These are phyloP conservation scores for Rhododendron williamsianum DNA, from an alignment of 148 eudicot species.

Conservation along the genomic window DNA sequence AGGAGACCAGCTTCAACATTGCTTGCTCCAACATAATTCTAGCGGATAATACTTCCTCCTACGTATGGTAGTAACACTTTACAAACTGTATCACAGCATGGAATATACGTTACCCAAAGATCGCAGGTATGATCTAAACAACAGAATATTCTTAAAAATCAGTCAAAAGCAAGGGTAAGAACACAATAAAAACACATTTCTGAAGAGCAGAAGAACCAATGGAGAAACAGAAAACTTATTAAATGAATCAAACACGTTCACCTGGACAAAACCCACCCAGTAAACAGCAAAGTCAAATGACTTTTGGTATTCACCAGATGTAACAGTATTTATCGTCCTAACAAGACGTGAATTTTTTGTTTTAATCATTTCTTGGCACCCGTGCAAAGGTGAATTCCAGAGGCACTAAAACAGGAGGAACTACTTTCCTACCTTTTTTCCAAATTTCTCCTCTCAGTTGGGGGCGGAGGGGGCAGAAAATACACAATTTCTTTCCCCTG, in stretches of 20 bases:
- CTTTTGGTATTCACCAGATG: not conserved
- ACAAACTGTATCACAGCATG: slow-evolving; percentile 44
- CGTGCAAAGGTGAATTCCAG: not conserved
- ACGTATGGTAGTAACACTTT: slow-evolving; percentile 68
- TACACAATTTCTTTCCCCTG: not conserved
- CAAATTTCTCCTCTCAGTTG: not conserved
- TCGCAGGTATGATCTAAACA: not conserved
- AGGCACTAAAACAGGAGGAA: not conserved
- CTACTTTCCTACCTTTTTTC: not conserved
- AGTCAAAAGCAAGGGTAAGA: not conserved
- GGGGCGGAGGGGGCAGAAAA: not conserved
- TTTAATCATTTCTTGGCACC: not conserved
- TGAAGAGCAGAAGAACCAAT: not conserved
- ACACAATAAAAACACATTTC: not conserved
- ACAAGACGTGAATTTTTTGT: not conserved
- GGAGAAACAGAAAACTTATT: not conserved
- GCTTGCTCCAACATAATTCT: slow-evolving; percentile 77
- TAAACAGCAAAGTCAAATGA: not conserved
- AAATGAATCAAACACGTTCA: not conserved
- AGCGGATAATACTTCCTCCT: slow-evolving; percentile 80
- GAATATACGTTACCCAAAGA: slow-evolving; percentile 61
- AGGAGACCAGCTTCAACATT: slow-evolving; percentile 63
- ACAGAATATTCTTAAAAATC: not conserved
- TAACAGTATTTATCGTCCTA: not conserved
- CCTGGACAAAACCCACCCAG: not conserved